Evolutionary conservation across 2,329 filamentous ascomycete genomes (phyloP).

Genomic region (Diplocarpon rosae): DNA sequence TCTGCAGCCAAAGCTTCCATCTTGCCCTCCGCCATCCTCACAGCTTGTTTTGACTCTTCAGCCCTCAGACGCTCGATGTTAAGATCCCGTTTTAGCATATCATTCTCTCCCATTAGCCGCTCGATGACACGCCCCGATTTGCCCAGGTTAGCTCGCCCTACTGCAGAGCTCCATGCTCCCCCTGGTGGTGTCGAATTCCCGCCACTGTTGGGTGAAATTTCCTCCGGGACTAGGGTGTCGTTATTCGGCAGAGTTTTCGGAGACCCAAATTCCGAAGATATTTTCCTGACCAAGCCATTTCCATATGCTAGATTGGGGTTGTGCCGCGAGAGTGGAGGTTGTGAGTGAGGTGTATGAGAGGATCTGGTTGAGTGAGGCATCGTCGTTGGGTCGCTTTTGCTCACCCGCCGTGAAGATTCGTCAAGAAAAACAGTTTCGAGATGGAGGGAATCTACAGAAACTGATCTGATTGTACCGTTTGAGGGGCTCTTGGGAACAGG

Average conservation of each 20-base stretch:
- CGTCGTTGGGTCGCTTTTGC: slow-evolving; percentile 10
- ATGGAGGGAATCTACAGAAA: slow-evolving; percentile 18
- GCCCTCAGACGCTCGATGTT: slow-evolving; percentile 53
- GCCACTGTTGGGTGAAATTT: slow-evolving; percentile 3
- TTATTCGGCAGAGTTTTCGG: slow-evolving; percentile 16
- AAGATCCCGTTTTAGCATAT: slow-evolving; percentile 63
- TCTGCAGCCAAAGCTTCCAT: slow-evolving; percentile 58
- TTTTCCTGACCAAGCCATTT: slow-evolving; percentile 18
- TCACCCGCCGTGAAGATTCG: slow-evolving; percentile 8
- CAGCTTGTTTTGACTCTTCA: slow-evolving; percentile 60
- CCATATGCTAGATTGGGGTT: slow-evolving; percentile 13
- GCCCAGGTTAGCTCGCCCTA: slow-evolving; percentile 58
- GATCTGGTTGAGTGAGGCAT: slow-evolving; percentile 17
- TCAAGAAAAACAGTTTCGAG: slow-evolving; percentile 9
- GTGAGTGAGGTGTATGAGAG: slow-evolving; percentile 11
- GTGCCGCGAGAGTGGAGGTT: slow-evolving; percentile 17
- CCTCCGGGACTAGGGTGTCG: slow-evolving; percentile 4
- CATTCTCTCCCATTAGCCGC: slow-evolving; percentile 69
- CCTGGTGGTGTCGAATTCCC: slow-evolving; percentile 3
- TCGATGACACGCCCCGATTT: slow-evolving; percentile 75
- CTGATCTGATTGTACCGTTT: slow-evolving; percentile 22
- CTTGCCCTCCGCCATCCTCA: slow-evolving; percentile 58
- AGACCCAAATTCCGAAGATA: slow-evolving; percentile 25
- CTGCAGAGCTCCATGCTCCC: slow-evolving; percentile 49
- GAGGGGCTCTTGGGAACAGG: slow-evolving; percentile 10